Percentiles rank a stretch among this genome's conserved stretches.
phyloP scores from a whole-genome alignment of 2,329 filamentous ascomycete genomes.

The Helicocarpus griseus region DNA sequence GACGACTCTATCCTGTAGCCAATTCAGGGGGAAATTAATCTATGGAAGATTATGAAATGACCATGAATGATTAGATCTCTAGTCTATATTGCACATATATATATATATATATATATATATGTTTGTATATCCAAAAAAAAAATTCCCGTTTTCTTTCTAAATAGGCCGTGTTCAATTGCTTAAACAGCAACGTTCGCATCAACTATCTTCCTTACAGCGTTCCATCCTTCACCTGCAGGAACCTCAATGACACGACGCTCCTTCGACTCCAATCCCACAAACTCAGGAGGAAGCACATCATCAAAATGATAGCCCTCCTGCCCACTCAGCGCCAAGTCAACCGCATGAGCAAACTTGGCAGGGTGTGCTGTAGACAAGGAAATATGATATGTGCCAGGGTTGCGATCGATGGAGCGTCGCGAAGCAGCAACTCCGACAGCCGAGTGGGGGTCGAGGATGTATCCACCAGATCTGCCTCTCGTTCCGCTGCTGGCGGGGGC shows the following conservation, averaged over 20 bases:
- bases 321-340: constrained; percentile 65
- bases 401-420: constrained; percentile 53
- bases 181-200: constrained; percentile 54
- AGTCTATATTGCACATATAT: background rate
- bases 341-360: constrained; percentile 83
- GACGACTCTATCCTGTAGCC: background rate
- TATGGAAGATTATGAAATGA: background rate
- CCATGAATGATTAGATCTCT: background rate
- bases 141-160: background rate
- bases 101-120: background rate
- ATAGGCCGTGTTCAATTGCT: background rate
- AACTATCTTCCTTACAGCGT: constrained; percentile 65
- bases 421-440: constrained; percentile 78
- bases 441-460: constrained; percentile 87
- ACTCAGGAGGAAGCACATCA: constrained; percentile 70
- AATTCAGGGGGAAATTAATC: background rate
- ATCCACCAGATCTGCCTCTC: constrained; percentile 44
- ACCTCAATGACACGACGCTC: constrained; percentile 64
- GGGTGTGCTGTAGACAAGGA: constrained; percentile 89
- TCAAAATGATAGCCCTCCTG: constrained; percentile 67
- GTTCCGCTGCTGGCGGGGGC: constrained; percentile 25
- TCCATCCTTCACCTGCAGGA: constrained; percentile 55
- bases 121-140: background rate
- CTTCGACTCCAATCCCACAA: constrained; percentile 66
- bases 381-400: constrained; percentile 55